Conservation (phyloP, 139 green algal species). For the Tetradesmus lagerheimii region DNA sequence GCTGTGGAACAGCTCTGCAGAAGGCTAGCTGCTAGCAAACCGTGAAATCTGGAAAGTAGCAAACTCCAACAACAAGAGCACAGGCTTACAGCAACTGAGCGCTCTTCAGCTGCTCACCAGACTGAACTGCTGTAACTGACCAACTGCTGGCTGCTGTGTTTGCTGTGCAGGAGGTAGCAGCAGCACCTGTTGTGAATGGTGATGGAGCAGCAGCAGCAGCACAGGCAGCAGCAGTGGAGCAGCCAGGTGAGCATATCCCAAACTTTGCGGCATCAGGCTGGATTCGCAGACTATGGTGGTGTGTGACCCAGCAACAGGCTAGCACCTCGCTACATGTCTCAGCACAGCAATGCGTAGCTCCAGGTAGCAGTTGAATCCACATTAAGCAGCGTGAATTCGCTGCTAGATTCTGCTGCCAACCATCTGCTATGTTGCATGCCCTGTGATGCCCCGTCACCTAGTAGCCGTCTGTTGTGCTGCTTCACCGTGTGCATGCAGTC, state of each 20-base stretch:
- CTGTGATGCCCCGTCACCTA: too few relatives aligned
- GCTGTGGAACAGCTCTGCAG: neutral
- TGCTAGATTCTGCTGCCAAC: too few relatives aligned
- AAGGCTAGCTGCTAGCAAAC: neutral
- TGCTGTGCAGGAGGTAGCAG: neutral
- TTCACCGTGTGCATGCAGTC: neutral
- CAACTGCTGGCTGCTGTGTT: neutral
- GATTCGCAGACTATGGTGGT: neutral
- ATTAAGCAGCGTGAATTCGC: too few relatives aligned
- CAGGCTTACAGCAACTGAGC: too few relatives aligned
- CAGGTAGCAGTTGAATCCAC: too few relatives aligned
- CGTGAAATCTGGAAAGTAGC: too few relatives aligned
- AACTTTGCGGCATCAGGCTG: neutral
- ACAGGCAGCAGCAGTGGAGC: neutral
- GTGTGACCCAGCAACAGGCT: neutral
- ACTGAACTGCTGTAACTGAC: neutral
- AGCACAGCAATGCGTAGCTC: too few relatives aligned
- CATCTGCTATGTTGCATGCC: too few relatives aligned
- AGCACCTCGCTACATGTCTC: too few relatives aligned
- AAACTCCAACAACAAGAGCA: too few relatives aligned
- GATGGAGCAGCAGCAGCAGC: neutral
- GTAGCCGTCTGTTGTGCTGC: neutral
- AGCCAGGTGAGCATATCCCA: neutral
- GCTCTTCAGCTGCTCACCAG: too few relatives aligned
- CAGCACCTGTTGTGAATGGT: neutral